A percentile compares a stretch with the other conserved stretches of the same genome.
phyloP scores from a whole-genome alignment of 2,329 filamentous ascomycete species.

The Claviceps digitariae region DNA sequence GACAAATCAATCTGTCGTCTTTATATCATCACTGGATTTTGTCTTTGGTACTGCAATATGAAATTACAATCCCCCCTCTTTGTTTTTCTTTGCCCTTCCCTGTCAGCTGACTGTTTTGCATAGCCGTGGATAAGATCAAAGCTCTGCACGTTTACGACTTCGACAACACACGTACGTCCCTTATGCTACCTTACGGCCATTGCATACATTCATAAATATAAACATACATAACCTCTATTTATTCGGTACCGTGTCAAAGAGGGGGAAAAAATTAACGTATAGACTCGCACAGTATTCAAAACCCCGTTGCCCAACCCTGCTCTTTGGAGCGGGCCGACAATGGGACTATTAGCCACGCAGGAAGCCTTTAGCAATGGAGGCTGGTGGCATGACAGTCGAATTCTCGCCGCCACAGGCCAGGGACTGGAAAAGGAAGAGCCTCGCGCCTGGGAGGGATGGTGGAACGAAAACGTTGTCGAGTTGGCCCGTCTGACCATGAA shows the following conservation, averaged over 20 bases:
- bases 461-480: slow-evolving; percentile 83
- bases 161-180: slow-evolving; percentile 81
- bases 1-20: background rate
- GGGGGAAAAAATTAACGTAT: background rate
- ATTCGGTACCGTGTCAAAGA: too few species aligned
- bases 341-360: slow-evolving; percentile 62
- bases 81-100: background rate
- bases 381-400: slow-evolving; percentile 92
- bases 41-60: background rate
- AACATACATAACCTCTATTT: too few species aligned
- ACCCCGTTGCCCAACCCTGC: slow-evolving; percentile 81
- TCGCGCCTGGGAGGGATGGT: slow-evolving; percentile 82
- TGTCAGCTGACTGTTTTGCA: background rate
- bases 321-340: slow-evolving; percentile 68
- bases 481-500: slow-evolving; percentile 69
- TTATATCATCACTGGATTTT: background rate
- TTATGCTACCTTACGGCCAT: background rate
- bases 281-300: slow-evolving; percentile 56
- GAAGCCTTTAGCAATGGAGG: slow-evolving; percentile 71
- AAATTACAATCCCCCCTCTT: background rate
- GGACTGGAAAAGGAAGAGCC: slow-evolving; percentile 71
- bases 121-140: slow-evolving; percentile 55
- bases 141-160: slow-evolving; percentile 92
- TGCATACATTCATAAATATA: background rate
- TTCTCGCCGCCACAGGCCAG: slow-evolving; percentile 74